Evolutionary conservation across 1,139 yeast species (phyloP), one percentile per base, ranked within the genome.

Genomic region (Sugiyamaella pinicola): DNA sequence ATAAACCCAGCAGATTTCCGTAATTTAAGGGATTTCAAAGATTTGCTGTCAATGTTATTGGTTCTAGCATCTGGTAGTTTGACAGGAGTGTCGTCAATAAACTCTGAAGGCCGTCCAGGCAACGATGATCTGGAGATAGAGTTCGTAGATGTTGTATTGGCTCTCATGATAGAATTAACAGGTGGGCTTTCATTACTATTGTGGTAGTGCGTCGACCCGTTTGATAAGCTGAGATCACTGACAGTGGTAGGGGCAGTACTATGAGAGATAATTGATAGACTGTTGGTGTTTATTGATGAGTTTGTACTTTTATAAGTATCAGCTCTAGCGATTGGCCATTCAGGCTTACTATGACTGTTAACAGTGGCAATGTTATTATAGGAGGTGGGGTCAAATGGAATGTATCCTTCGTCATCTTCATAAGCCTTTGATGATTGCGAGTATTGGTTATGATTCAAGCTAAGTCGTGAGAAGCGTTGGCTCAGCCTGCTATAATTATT

Each of bases 1-100:
- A 85, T 76, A 54, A 83, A 77, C 21, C 79, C 82, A 1, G 83
- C 75, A 0, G 70, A 64, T 47, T 63, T 63, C 37, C 63, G 63
- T 21, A 67, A 54, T 44, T 63, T 65, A 43, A 67, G 55, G 3
- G 65, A 54, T 34, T 56, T 56, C 4, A 50, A 45, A 1, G 61
- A 46, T n/a, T 54, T 43, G 31, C 19, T 15, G 12, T 34, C 38
- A 3, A 7, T 17, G 28, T 47, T 38, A 4, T 28, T 29, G 13
- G 37, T 13, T 19, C 55, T 58, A 17, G 58, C 60, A 33, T 55
- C 58, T 19, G 66, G 65, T 19, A 61, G 55, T 12, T 52, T 54
- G 12, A 61, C 61, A 18, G 69, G 65, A 9, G 59, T 56, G 43
- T 62, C 62, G 19, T 54, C 49, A n/a, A 24, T 44, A 18, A 37